Conservation (phyloP, 371 early-diverging fungal genomes). For the Chytridiales sp. region DNA sequence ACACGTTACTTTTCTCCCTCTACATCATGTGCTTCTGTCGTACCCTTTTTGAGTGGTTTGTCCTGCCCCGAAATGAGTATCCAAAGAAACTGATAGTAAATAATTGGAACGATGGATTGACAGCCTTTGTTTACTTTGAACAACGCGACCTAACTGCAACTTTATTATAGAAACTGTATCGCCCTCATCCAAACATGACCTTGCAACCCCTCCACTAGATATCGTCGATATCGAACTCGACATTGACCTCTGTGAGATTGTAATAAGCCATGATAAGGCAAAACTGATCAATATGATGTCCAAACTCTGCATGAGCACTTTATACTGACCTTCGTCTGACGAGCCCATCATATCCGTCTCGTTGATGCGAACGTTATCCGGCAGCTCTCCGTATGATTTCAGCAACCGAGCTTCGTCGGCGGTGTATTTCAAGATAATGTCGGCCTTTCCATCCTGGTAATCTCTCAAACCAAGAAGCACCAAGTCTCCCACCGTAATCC, state of each 20-base stretch:
- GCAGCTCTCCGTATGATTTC: slow-evolving; percentile 94
- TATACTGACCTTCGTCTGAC: slow-evolving; percentile 45
- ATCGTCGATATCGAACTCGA: slow-evolving; percentile 92
- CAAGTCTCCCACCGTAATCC: slow-evolving; percentile 97
- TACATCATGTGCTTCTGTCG: no score
- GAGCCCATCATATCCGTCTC: slow-evolving; percentile 46
- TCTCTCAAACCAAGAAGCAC: slow-evolving; percentile 94
- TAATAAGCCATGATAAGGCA: slow-evolving; percentile 50
- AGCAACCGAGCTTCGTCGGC: slow-evolving; percentile 97
- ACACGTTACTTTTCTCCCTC: no score
- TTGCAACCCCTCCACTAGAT: no score
- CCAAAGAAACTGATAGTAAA: no score
- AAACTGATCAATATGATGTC: background rate
- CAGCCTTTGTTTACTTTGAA: no score
- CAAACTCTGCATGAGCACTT: slow-evolving; percentile 6
- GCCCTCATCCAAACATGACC: no score
- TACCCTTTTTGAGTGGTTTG: no score
- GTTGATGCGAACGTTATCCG: slow-evolving; percentile 76
- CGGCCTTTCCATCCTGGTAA: slow-evolving; percentile 95
- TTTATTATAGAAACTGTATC: no score
- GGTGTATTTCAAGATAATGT: slow-evolving; percentile 97
- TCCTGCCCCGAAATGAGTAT: no score
- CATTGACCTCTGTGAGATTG: slow-evolving; percentile 63
- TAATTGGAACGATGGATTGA: no score
- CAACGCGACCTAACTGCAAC: no score